Conservation (phyloP, 75 land plant genomes). For the Chamaecyparis obtusa region DNA sequence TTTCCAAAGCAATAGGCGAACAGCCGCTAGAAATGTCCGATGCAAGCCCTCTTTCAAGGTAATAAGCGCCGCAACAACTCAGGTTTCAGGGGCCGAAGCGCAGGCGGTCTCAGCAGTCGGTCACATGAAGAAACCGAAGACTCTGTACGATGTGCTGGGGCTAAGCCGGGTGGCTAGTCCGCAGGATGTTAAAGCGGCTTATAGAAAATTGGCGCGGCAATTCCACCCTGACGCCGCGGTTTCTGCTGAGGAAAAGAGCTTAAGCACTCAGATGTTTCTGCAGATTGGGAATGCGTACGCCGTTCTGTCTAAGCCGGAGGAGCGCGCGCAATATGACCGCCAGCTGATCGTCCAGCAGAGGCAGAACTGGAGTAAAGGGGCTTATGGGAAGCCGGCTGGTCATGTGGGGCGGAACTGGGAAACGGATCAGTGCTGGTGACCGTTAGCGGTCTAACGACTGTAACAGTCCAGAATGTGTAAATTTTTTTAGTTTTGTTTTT, state of each 20-base stretch:
- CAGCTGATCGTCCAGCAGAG: background rate
- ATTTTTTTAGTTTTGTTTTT: too few species aligned
- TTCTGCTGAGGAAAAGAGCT: background rate
- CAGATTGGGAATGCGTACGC: background rate
- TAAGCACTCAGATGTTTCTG: background rate
- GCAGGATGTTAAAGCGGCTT: background rate
- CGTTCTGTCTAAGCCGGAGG: background rate
- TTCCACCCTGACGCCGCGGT: background rate
- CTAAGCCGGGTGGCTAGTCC: background rate
- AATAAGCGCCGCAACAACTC: background rate
- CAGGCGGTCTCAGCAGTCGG: background rate
- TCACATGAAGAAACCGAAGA: too few species aligned
- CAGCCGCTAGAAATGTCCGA: background rate
- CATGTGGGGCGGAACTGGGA: background rate
- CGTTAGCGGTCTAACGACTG: background rate
- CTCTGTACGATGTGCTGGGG: background rate
- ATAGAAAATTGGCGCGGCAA: background rate
- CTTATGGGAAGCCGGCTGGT: background rate
- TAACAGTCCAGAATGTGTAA: background rate
- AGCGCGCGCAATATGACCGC: background rate
- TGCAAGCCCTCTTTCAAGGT: background rate
- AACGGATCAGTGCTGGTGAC: background rate
- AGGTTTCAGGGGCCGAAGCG: background rate
- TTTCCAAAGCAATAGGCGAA: background rate
- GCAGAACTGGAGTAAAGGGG: background rate